Evolutionary conservation across 2,329 filamentous ascomycete species (phyloP).

Genomic region (Cryphonectria nitschkei): DNA sequence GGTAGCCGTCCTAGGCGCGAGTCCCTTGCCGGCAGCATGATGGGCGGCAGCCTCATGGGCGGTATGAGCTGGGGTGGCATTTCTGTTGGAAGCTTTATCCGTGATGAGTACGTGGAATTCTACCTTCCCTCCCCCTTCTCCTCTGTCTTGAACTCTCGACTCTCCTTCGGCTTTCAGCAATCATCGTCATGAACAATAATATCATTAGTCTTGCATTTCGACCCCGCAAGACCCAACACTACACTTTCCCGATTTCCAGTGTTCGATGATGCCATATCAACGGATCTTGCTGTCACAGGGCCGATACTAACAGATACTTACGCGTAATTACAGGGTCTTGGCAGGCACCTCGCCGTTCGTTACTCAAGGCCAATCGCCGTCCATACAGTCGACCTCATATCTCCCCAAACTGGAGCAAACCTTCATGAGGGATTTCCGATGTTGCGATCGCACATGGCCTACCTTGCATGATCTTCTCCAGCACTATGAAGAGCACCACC

Average conservation of each 20-base stretch:
- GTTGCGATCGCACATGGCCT: conserved; percentile 86
- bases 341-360: conserved; percentile 96
- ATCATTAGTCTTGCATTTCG: background rate
- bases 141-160: conserved; percentile 22
- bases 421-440: conserved; percentile 97
- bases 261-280: conserved; percentile 5
- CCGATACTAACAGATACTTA: conserved; percentile 36
- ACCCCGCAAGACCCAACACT: conserved; percentile 12
- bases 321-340: conserved; percentile 68
- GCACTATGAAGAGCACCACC: conserved; percentile 95
- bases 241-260: conserved; percentile 13
- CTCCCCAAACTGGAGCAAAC: conserved; percentile 94
- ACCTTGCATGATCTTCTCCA: conserved; percentile 93
- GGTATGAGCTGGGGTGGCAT: conserved; percentile 98
- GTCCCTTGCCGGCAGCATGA: conserved; percentile 65
- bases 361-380: conserved; percentile 78
- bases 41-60: conserved; percentile 71
- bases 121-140: conserved; percentile 14
- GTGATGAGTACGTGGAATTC: conserved; percentile 81
- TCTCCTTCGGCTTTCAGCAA: conserved; percentile 24
- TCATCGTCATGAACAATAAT: background rate
- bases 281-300: conserved; percentile 10
- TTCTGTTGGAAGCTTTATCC: conserved; percentile 94
- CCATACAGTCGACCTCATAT: conserved; percentile 95
- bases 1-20: conserved; percentile 63